Percentiles rank a stretch among this genome's conserved stretches.
Conservation (phyloP, 2,329 filamentous ascomycete genomes). For the Zasmidium citrigriseum region DNA sequence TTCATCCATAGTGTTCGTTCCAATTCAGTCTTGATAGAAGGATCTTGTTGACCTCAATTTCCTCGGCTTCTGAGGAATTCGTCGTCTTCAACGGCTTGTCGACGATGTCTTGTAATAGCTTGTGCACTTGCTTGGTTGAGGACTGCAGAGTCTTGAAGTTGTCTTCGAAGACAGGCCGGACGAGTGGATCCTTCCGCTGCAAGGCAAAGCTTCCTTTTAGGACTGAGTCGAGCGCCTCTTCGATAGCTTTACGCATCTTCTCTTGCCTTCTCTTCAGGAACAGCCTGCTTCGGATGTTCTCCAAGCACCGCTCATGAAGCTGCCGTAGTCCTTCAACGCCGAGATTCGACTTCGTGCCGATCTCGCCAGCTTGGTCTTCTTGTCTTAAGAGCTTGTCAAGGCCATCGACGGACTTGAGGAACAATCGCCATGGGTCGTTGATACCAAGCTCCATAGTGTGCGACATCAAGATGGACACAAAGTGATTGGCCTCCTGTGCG, state of each 20-base stretch:
- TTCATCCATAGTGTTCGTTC: constrained; percentile 10
- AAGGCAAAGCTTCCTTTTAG: constrained; percentile 21
- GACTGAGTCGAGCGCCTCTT: constrained; percentile 27
- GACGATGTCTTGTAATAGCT: constrained; percentile 12
- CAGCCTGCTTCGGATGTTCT: constrained; percentile 32
- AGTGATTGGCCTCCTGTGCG: constrained; percentile 75
- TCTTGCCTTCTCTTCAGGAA: constrained; percentile 34
- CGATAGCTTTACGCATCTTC: constrained; percentile 25
- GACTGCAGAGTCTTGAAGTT: constrained; percentile 2
- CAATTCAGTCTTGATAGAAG: constrained; percentile 23
- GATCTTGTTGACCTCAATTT: constrained; percentile 17
- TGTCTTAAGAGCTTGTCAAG: constrained; percentile 61
- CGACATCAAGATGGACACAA: constrained; percentile 69
- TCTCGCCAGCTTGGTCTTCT: constrained; percentile 40
- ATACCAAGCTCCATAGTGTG: constrained; percentile 84
- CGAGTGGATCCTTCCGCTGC: not conserved
- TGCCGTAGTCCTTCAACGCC: constrained; percentile 29
- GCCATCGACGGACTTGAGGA: constrained; percentile 65
- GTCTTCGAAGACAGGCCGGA: not conserved
- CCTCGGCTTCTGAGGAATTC: constrained; percentile 1
- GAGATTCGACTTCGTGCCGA: constrained; percentile 13
- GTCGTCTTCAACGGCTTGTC: constrained; percentile 16
- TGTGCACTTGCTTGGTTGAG: constrained; percentile 5
- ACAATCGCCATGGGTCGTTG: constrained; percentile 68
- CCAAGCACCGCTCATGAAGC: constrained; percentile 31